These are phyloP conservation scores for Drosera spatulata DNA, from an alignment of 179 eudicot species.

Conservation along the genomic window DNA sequence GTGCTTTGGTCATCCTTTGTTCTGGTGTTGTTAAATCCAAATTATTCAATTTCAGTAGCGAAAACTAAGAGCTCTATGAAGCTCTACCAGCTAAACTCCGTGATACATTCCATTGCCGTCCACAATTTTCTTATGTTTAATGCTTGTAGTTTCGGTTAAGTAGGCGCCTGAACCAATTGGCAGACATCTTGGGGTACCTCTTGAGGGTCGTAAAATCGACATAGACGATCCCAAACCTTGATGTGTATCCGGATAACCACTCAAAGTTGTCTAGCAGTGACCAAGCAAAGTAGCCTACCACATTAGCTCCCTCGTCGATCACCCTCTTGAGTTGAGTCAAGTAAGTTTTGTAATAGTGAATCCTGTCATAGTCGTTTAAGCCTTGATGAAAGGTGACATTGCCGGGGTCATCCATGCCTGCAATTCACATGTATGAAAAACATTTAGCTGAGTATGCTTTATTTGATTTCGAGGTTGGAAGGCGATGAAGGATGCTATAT, in stretches of 20 bases:
- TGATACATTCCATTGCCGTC: too few species aligned
- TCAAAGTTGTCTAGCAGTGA: constrained; percentile 72
- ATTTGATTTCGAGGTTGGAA: too few species aligned
- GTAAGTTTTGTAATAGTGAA: constrained; percentile 59
- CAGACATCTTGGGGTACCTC: constrained; percentile 74
- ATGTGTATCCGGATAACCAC: constrained; percentile 66
- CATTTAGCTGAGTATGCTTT: too few species aligned
- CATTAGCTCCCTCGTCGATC: constrained; percentile 66
- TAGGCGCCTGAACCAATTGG: constrained; percentile 66
- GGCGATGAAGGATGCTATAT: not conserved
- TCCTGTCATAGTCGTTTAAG: constrained; percentile 42
- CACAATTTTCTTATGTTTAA: too few species aligned
- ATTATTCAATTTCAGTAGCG: too few species aligned
- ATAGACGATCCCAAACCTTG: constrained; percentile 71
- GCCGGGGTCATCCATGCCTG: constrained; percentile 89
- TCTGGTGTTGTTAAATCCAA: too few species aligned
- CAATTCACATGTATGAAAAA: not conserved
- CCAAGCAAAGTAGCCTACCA: constrained; percentile 73
- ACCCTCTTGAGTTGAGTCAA: constrained; percentile 45
- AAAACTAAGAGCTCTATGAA: too few species aligned
- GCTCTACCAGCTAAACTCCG: too few species aligned
- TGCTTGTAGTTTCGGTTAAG: constrained; percentile 10
- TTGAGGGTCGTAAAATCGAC: constrained; percentile 60
- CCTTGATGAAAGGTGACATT: constrained; percentile 43
- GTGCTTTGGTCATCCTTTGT: too few species aligned